Evolutionary conservation across 1,284 basidiomycete genomes (phyloP), one percentile per base, ranked within the genome.

Genomic region (Fomitopsis palustris): DNA sequence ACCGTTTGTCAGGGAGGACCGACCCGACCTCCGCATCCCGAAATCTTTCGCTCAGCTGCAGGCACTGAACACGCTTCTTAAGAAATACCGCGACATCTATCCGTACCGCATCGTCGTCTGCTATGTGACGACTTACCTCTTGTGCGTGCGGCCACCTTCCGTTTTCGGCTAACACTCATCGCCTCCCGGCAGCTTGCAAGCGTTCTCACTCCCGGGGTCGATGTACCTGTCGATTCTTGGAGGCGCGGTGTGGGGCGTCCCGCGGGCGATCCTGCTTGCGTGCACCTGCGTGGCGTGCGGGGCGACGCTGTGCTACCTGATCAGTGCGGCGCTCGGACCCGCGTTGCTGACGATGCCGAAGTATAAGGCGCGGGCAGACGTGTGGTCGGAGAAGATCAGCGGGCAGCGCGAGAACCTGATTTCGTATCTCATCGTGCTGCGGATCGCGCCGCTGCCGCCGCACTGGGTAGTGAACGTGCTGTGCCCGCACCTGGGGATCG

Each of bases 201-300:
- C 95, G 0, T 99, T 98, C 75, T 95, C 93, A 2, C 83, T 99
- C 5, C 96, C 96, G 0, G 96, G 96, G 0, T 96, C 94, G 23
- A 98, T 98, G 96, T 99, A 99, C 73, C 85, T 99, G 61, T 95
- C 93, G 54, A 98, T 98, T 70, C 86, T 98, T 8, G 95, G 93
- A 14, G 96, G 96, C 33, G 96, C 96, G 0, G 89, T 98, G 6
- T 99, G 95, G 87, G 96, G 96, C 37, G 89, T 97, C n/a, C 77
- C 92, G 1, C 76, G 89, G 7, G 96, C 96, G 0, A 81, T 98
- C 1, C 89, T 93, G 1, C 81, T 98, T n/a, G 92, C 93, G 6
- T 98, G 96, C 69, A 82, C 90, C 65, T 95, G 93, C 71, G 93
- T 98, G 53, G 94, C 95, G 10, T 85, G 89, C 0, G 96, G 96